These are phyloP conservation scores for Fusarium zealandicum DNA, from an alignment of 2,329 filamentous ascomycete species.

Conservation along the genomic window DNA sequence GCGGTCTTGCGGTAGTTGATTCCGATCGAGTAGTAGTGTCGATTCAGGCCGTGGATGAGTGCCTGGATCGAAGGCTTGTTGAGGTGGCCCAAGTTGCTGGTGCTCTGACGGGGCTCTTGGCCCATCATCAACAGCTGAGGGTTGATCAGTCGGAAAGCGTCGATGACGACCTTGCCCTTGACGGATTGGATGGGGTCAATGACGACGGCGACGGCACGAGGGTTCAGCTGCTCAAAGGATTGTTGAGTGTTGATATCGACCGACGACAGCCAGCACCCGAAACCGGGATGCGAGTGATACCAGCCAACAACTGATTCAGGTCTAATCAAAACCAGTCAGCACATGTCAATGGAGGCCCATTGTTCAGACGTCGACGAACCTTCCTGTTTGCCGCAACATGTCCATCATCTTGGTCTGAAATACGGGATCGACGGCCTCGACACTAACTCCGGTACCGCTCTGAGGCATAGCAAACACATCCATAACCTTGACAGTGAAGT, in stretches of 20 bases:
- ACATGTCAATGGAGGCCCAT: slow-evolving; percentile 4
- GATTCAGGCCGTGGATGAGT: slow-evolving; percentile 95
- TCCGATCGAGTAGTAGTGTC: slow-evolving; percentile 98
- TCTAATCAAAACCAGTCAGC: slow-evolving; percentile 54
- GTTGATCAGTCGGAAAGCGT: slow-evolving; percentile 98
- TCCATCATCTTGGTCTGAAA: slow-evolving; percentile 99
- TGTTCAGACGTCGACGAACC: slow-evolving; percentile 61
- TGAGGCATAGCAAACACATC: slow-evolving; percentile 99
- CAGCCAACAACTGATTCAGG: slow-evolving; percentile 97
- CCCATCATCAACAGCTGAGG: slow-evolving; percentile 97
- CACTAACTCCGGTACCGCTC: slow-evolving; percentile 96
- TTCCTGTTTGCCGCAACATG: slow-evolving; percentile 96
- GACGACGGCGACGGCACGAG: slow-evolving; percentile 95
- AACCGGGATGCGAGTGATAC: slow-evolving; percentile 99
- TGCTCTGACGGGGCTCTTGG: slow-evolving; percentile 96
- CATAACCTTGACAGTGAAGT: slow-evolving; percentile 97
- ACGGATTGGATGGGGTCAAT: slow-evolving; percentile 99
- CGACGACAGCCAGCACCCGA: slow-evolving; percentile 98
- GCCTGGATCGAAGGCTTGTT: slow-evolving; percentile 99
- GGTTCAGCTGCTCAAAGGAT: slow-evolving; percentile 98
- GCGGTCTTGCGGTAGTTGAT: slow-evolving; percentile 99
- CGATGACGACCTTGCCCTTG: slow-evolving; percentile 99
- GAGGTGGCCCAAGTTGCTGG: slow-evolving; percentile 94
- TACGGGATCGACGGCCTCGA: slow-evolving; percentile 96
- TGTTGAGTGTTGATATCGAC: slow-evolving; percentile 99